These are phyloP conservation scores for Fusarium sp. DNA, from an alignment of 2,329 filamentous ascomycete genomes.

Conservation along the genomic window DNA sequence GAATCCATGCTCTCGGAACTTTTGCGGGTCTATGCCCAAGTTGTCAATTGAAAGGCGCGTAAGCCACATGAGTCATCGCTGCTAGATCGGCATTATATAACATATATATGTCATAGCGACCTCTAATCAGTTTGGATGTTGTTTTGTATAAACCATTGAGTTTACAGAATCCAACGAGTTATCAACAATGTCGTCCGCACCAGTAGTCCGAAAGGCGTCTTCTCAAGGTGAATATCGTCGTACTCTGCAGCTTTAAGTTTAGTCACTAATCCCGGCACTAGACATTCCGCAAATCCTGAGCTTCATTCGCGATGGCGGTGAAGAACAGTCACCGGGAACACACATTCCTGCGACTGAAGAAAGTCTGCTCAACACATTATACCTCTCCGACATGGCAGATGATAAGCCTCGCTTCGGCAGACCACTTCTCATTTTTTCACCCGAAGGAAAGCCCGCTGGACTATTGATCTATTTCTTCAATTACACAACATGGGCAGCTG, in stretches of 20 bases:
- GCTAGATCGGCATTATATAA: too few relatives aligned
- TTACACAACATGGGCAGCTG: slow-evolving; percentile 10
- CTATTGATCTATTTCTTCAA: slow-evolving; percentile 11
- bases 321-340: slow-evolving; percentile 3
- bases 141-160: too few relatives aligned
- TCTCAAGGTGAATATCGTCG: background rate
- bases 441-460: background rate
- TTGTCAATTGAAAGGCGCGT: background rate
- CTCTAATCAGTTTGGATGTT: too few relatives aligned
- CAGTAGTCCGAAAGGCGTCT: background rate
- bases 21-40: background rate
- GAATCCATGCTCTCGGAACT: background rate
- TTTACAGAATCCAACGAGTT: rapidly evolving
- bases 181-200: background rate
- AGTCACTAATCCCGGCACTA: background rate
- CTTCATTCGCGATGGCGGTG: background rate
- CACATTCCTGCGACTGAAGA: background rate
- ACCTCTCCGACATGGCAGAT: background rate
- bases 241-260: background rate
- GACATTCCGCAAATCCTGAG: background rate
- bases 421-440: slow-evolving; percentile 2
- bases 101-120: too few relatives aligned
- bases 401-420: background rate
- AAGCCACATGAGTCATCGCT: background rate
- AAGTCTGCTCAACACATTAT: background rate